Evolutionary conservation across 1,284 basidiomycete species (phyloP), one percentile per base, ranked within the genome.

Genomic region (Ceratobasidium sp.): DNA sequence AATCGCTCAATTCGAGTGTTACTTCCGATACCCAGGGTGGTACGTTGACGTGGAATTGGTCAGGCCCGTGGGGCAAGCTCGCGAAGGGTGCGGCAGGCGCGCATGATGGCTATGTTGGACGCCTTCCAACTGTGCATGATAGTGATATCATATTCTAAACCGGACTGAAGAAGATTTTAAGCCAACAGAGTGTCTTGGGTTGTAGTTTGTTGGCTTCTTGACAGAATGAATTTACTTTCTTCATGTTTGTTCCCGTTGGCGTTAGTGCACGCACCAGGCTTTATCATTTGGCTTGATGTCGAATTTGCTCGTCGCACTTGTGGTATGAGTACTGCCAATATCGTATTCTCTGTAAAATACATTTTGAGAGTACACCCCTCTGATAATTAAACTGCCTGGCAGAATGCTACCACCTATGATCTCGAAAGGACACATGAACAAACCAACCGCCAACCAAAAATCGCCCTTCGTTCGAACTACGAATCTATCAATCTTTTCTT

Each of bases 11-110:
- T 79, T 88, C 90, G 81, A 86, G 86, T 79, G 91, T 93, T 80
- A 89, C 88, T 8, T 84, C 88, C 37, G 89, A 94, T 80, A 81
- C 85, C 66, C 84, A 91, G 78, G 84, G 87, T 74, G 91, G 92
- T 52, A 86, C 83, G 25, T 85, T 93, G 49, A 87, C 89, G 44
- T 73, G 57, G 70, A 25, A 22, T 57, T 73, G 70, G 70, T 49
- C 66, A 13, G 46, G 66, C 7, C n/a, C 70, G 4, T 62, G 70
- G 70, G 59, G 70, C 15, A 73, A 73, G 44, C 70, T 73, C 34
- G 57, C 43, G 29, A 44, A 73, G 59, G 70, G 70, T 22, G 70
- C 70, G 29, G 56, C 70, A 3, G 70, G 70, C 13, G 70, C 70
- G 3, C 70, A 73, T 19, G 62, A 57, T 29, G 70, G 62, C 51